Evolutionary conservation across 495 filamentous ascomycete species (phyloP).

Genomic region (Hypomontagnella submonticulosa): DNA sequence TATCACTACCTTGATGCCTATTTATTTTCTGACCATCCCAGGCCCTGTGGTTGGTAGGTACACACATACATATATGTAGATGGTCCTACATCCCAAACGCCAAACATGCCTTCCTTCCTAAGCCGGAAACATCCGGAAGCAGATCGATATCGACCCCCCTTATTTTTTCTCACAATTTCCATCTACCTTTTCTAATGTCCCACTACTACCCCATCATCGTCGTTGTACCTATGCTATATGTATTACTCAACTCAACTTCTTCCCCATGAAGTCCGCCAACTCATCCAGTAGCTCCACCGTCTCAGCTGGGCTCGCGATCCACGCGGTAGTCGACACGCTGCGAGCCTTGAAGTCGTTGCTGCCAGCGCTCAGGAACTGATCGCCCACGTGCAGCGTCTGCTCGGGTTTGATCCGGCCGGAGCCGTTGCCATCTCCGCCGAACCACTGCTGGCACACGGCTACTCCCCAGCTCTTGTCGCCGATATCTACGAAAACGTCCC

Average conservation of each 20-base stretch:
- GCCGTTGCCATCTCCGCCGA: slow-evolving; percentile 60
- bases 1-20: slow-evolving; percentile 9
- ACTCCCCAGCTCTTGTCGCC: slow-evolving; percentile 98
- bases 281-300: slow-evolving; percentile 91
- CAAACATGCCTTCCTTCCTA: slow-evolving; percentile 26
- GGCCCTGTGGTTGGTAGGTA: slow-evolving; percentile 2
- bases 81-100: slow-evolving; percentile 27
- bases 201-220: neutral
- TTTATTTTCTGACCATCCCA: neutral
- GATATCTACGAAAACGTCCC: slow-evolving; percentile 98
- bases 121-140: neutral
- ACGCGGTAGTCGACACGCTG: slow-evolving; percentile 73
- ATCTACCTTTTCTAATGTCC: neutral
- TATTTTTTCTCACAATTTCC: slow-evolving; percentile 11
- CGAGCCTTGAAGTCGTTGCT: slow-evolving; percentile 95
- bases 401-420: slow-evolving; percentile 57
- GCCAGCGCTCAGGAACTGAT: slow-evolving; percentile 95
- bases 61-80: neutral
- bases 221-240: neutral
- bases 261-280: slow-evolving; percentile 67
- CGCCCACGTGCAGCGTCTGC: slow-evolving; percentile 84
- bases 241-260: slow-evolving; percentile 52
- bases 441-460: slow-evolving; percentile 89
- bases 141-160: neutral
- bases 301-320: slow-evolving; percentile 93